Percentiles rank a stretch among this genome's conserved stretches.
These are phyloP conservation scores for Boletus tomentosulus DNA, from an alignment of 768 basidiomycete genomes.

Conservation along the genomic window DNA sequence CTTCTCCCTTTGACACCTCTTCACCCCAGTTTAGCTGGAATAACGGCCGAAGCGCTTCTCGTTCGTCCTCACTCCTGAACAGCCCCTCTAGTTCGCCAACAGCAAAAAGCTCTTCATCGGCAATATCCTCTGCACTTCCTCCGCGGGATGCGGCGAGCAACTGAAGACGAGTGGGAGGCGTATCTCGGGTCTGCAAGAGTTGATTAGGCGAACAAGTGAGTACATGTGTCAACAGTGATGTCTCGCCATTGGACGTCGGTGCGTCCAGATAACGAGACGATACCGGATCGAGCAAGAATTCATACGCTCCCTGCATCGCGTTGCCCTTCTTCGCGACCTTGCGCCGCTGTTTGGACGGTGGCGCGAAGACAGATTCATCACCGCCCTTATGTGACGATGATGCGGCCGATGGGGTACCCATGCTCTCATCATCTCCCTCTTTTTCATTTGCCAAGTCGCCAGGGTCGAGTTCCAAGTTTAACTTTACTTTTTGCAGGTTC, in stretches of 20 bases:
- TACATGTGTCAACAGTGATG: constrained; percentile 48
- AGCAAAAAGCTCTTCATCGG: constrained; percentile 69
- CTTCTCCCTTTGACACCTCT: constrained; percentile 26
- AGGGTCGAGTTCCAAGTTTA: constrained; percentile 37
- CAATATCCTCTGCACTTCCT: constrained; percentile 47
- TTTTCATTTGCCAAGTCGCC: constrained; percentile 30
- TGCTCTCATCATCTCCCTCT: constrained; percentile 21
- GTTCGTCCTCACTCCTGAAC: constrained; percentile 51
- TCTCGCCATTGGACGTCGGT: constrained; percentile 10
- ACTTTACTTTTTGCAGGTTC: constrained; percentile 30
- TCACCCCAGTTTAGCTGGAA: constrained; percentile 37
- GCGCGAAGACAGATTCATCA: neutral
- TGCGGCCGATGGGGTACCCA: constrained; percentile 7
- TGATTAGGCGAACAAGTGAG: constrained; percentile 42
- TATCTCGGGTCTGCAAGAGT: constrained; percentile 23
- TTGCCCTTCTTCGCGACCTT: constrained; percentile 23
- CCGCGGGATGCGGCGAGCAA: constrained; percentile 56
- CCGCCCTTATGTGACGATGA: constrained; percentile 4
- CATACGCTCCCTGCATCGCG: constrained; percentile 44
- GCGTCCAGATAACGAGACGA: constrained; percentile 24
- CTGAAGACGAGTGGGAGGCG: constrained; percentile 61
- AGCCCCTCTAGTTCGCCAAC: constrained; percentile 65
- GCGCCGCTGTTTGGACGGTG: constrained; percentile 28
- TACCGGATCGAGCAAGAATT: constrained; percentile 59
- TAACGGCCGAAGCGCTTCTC: constrained; percentile 36